Percentiles rank a stretch among this genome's conserved stretches.
Conservation (phyloP, 2,329 filamentous ascomycete genomes). For the Aspergillus japonicus region DNA sequence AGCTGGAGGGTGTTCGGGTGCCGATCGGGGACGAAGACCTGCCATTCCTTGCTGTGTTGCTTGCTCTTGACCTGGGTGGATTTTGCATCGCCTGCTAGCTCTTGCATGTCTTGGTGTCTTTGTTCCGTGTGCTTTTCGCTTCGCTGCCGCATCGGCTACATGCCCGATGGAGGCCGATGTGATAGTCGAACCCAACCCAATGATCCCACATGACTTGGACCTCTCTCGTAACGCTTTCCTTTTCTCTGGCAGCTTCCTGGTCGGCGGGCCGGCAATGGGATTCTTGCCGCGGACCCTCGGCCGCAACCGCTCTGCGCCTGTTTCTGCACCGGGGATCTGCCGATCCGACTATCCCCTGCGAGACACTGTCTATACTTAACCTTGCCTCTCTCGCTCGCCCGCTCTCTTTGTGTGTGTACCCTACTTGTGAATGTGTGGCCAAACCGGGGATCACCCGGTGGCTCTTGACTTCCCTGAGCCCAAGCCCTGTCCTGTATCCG, state of each 20-base stretch:
- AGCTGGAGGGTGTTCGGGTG: conserved; percentile 11
- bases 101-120: conserved; percentile 16
- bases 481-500: background rate
- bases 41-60: conserved; percentile 5
- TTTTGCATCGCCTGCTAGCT: conserved; percentile 15
- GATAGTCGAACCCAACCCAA: background rate
- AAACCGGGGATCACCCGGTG: background rate
- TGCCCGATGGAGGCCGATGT: background rate
- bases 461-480: background rate
- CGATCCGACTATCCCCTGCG: background rate
- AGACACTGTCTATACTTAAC: background rate
- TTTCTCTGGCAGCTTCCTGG: background rate
- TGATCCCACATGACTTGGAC: conserved; percentile 1
- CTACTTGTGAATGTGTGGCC: background rate
- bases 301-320: background rate
- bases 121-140: conserved; percentile 10
- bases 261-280: conserved; percentile 1
- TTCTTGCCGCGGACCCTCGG: background rate
- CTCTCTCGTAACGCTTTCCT: background rate
- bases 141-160: background rate
- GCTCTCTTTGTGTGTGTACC: background rate
- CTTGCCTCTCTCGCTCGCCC: too few species aligned
- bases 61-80: conserved; percentile 7
- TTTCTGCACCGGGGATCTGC: background rate
- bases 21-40: conserved; percentile 4